Evolutionary conservation across 257 asterid species (phyloP).

Genomic region (Echites panduratus): DNA sequence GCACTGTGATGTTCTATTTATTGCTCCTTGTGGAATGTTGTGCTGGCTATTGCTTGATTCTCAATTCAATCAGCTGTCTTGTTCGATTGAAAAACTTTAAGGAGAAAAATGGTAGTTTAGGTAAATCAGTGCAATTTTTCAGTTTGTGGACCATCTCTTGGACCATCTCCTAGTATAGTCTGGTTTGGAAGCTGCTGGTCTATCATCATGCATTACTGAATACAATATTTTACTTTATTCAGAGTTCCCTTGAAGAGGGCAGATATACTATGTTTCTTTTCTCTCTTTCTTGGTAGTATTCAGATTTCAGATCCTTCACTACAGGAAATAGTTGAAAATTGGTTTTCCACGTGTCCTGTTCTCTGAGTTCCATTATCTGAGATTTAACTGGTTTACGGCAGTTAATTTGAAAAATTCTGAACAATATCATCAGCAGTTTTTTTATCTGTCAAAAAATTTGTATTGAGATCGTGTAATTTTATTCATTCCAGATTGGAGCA

Average conservation of each 20-base stretch:
- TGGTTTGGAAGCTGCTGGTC: neutral
- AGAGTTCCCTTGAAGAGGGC: too few species aligned
- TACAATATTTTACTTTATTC: neutral
- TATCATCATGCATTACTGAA: neutral
- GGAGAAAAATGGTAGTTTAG: neutral
- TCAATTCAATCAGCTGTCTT: neutral
- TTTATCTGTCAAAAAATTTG: neutral
- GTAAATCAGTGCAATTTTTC: neutral
- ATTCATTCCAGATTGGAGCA: conserved; percentile 19
- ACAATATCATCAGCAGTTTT: neutral
- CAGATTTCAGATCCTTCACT: neutral
- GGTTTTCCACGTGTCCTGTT: neutral
- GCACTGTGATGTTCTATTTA: neutral
- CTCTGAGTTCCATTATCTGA: neutral
- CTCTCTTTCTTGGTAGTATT: neutral
- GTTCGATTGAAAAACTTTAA: neutral
- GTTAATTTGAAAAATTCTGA: neutral
- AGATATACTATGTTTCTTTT: too few species aligned
- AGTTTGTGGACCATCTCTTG: neutral
- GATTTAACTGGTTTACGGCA: neutral
- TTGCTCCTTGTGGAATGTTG: neutral
- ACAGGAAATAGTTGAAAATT: neutral
- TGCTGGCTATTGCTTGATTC: neutral
- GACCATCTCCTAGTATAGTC: neutral
- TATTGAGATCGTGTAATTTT: neutral